phyloP scores from a whole-genome alignment of 2,329 filamentous ascomycete genomes.

The Penicillium sp. region DNA sequence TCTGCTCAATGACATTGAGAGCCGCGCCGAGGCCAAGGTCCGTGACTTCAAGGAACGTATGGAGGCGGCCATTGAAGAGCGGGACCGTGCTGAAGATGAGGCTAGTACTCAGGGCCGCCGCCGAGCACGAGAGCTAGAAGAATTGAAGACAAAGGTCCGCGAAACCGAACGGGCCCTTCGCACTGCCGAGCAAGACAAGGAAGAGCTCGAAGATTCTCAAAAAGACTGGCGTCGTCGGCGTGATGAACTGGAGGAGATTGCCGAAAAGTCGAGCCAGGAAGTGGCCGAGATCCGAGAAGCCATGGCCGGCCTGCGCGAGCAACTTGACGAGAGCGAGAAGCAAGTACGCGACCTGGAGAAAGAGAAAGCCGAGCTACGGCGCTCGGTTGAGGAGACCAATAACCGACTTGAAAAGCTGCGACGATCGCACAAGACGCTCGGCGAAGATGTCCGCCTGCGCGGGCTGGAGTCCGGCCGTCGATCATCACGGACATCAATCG shows the following conservation, averaged over 20 bases:
- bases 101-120: conserved; percentile 70
- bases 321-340: conserved; percentile 80
- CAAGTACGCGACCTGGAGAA: conserved; percentile 78
- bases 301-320: conserved; percentile 69
- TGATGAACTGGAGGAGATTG: conserved; percentile 68
- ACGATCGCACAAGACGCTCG: conserved; percentile 59
- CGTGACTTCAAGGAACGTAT: conserved; percentile 84
- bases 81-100: conserved; percentile 89
- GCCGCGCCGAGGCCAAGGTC: conserved; percentile 71
- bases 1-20: conserved; percentile 78
- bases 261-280: conserved; percentile 66
- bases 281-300: conserved; percentile 68
- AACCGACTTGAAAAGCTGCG: conserved; percentile 72
- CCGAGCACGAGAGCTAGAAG: conserved; percentile 77
- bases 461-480: conserved; percentile 43
- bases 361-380: conserved; percentile 69
- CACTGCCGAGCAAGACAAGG: conserved; percentile 65
- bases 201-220: conserved; percentile 69
- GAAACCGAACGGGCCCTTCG: conserved; percentile 76
- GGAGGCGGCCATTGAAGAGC: conserved; percentile 87
- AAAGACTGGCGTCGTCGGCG: conserved; percentile 68
- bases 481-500: conserved; percentile 56
- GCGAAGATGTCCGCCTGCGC: conserved; percentile 52
- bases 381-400: conserved; percentile 71
- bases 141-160: conserved; percentile 69